Base-by-base conservation (phyloP, 1,284 basidiomycete genomes). In the Boletus semigastroideus region DNA sequence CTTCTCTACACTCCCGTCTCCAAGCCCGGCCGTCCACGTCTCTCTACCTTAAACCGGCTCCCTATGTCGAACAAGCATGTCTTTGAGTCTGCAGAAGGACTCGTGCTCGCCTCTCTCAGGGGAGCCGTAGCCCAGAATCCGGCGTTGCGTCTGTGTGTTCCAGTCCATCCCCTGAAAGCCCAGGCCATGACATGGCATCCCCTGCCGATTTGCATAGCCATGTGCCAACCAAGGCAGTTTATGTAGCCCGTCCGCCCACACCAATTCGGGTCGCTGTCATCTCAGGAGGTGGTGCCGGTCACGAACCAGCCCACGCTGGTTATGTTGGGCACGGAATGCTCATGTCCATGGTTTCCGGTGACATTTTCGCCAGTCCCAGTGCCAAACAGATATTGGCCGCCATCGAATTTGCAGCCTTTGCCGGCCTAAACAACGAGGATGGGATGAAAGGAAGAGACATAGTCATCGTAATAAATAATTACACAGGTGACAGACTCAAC, bases 251-350 rank as follows among this genome's bases (percentile, higher is more conserved):
- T 49, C 64, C 70, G 5, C 63, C 64, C 11, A 53, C 62, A 13
- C 55, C 60, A 19, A 60, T 69, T 37, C 68, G 68, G 20, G 82
- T 86, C 3, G 73, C 80, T 9, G 67, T 87, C 45, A 74, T 87
- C 37, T 79, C 79, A 20, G 86, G 86, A 2, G 85, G 86, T 22
- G 86, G 86, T 14, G 79, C 80, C 38, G 85, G 86, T 7, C 85
- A 88, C 59, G 85, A 88, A 65, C 85, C 85, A n/a, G 80, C 83
- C 0, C 77, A 83, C 63, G 78, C 78, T n/a, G 77, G 76, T 1
- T 78, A 77, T 56, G 81, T 82, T 4, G 83, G 84, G 4, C 57
- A 68, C 13, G 83, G 83, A n/a, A 80, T 87, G 70, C 75, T 87
- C 39, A 69, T 70, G 3, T 76, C 75, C n/a, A 71, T 80, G 13